Percentiles rank a stretch among this genome's conserved stretches.
Evolutionary conservation across 306 rosid species (phyloP).

Genomic region (Malus asiatica): DNA sequence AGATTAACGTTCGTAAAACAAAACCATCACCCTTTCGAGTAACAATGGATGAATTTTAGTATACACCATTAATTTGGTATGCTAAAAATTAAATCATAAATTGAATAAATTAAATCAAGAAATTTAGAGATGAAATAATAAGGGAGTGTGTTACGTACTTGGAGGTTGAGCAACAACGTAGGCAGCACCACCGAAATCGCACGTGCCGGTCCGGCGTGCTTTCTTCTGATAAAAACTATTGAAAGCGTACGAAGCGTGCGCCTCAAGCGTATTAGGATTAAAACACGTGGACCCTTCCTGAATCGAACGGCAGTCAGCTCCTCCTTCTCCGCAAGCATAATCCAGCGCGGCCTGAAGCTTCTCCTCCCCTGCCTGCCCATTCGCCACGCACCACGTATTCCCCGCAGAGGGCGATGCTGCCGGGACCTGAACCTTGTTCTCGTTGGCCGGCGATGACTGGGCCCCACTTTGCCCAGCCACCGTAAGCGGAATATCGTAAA

Average conservation of each 20-base stretch:
- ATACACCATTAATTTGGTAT: too few species aligned
- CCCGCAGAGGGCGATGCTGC: slow-evolving; percentile 7
- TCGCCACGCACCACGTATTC: slow-evolving; percentile 80
- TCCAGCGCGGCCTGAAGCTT: slow-evolving; percentile 52
- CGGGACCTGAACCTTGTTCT: slow-evolving; percentile 37
- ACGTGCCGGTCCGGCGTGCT: slow-evolving; percentile 57
- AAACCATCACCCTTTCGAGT: too few species aligned
- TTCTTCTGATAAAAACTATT: slow-evolving; percentile 74
- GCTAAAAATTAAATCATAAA: too few species aligned
- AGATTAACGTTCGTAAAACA: too few species aligned
- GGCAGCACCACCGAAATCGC: slow-evolving; percentile 70
- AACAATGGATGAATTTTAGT: too few species aligned
- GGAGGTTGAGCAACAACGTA: slow-evolving; percentile 65
- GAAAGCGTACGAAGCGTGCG: slow-evolving; percentile 88
- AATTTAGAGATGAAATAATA: not conserved
- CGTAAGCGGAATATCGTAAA: slow-evolving; percentile 49
- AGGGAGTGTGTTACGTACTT: slow-evolving; percentile 28
- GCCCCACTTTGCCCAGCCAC: not conserved
- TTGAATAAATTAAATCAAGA: not conserved
- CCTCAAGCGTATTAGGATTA: slow-evolving; percentile 58
- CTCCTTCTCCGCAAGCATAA: slow-evolving; percentile 80
- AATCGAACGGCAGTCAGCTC: slow-evolving; percentile 77
- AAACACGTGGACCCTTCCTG: slow-evolving; percentile 59
- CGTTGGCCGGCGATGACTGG: slow-evolving; percentile 6
- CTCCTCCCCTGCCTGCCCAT: slow-evolving; percentile 24